Conservation (phyloP, 2,329 filamentous ascomycete species). For the Xylariaceae sp. region DNA sequence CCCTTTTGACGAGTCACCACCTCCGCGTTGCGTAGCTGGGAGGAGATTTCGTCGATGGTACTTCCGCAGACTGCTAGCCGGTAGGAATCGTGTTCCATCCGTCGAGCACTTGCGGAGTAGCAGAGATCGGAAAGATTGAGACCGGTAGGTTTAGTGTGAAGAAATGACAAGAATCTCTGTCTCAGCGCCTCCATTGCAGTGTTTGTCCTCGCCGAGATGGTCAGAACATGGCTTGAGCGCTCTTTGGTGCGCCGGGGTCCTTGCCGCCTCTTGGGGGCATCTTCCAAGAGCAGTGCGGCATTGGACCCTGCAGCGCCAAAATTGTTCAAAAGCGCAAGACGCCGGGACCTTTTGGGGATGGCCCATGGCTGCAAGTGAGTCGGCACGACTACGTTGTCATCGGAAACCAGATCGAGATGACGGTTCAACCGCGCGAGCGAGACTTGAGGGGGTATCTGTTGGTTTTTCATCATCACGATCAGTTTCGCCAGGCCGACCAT, state of each 20-base stretch:
- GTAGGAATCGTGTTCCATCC: conserved; percentile 8
- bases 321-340: conserved; percentile 30
- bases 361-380: neutral
- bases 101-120: conserved; percentile 18
- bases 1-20: conserved; percentile 5
- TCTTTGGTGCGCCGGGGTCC: neutral
- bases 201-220: conserved; percentile 14
- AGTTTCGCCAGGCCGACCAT: conserved; percentile 21
- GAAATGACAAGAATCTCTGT: conserved; percentile 4
- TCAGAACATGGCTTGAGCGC: conserved; percentile 8
- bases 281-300: conserved; percentile 21
- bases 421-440: conserved; percentile 25
- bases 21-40: neutral
- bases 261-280: conserved; percentile 5
- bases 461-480: conserved; percentile 20
- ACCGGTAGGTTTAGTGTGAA: conserved; percentile 3
- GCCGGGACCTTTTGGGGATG: conserved; percentile 3
- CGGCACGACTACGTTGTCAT: no score
- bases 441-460: conserved; percentile 17
- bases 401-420: neutral
- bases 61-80: conserved; percentile 10
- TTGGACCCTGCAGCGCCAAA: conserved; percentile 21
- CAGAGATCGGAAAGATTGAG: conserved; percentile 12
- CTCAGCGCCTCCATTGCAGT: conserved; percentile 5
- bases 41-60: conserved; percentile 3